Base-by-base conservation (phyloP, 768 basidiomycete species). In the Boletus tylopilopsis region DNA sequence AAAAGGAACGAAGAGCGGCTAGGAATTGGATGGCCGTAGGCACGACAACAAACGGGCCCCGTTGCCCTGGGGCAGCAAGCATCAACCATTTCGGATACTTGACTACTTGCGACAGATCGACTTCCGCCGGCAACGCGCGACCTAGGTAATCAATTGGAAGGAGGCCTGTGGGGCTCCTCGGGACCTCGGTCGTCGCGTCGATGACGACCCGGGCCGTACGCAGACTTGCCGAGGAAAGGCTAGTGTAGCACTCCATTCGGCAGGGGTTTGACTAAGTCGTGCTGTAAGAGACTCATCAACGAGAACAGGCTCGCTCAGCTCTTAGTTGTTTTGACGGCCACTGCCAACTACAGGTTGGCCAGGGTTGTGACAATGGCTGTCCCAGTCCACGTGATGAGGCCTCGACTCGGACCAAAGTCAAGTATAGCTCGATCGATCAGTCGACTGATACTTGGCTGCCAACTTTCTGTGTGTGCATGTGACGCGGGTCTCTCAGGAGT, bases 151-250 rank as follows among this genome's bases (percentile, higher is more conserved):
- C 11, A 18, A 22, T 29, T 24, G 21, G 25, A 13, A 18, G n/a
- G 6, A 22, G 18, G 34, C 9, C 2, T 22, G 22, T 32, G 30
- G 4, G 34, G 43, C 21, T 41, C 54, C 54, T 44, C 45, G 56
- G 55, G 18, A 53, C 56, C 50, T 58, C 56, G 56, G 56, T 45
- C 11, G 42, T 46, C 39, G 33, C 42, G 42, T 38, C 35, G 35
- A 24, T 8, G 35, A 37, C 27, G 9, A 23, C 7, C n/a, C 42
- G 34, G 32, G 4, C 7, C 10, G 8, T 18, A 3, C 9, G 18
- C 44, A 37, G 21, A 29, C 24, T 27, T 21, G 9, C 44, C n/a
- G 27, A 19, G 27, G 22, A 19, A 19, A 21, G 41, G 25, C n/a
- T n/a, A n/a, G 18, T 3, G 16, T 16, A 8, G 9, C 18, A 24